Evolutionary conservation across 2,329 filamentous ascomycete species (phyloP).

Genomic region (Cadophora sp.): DNA sequence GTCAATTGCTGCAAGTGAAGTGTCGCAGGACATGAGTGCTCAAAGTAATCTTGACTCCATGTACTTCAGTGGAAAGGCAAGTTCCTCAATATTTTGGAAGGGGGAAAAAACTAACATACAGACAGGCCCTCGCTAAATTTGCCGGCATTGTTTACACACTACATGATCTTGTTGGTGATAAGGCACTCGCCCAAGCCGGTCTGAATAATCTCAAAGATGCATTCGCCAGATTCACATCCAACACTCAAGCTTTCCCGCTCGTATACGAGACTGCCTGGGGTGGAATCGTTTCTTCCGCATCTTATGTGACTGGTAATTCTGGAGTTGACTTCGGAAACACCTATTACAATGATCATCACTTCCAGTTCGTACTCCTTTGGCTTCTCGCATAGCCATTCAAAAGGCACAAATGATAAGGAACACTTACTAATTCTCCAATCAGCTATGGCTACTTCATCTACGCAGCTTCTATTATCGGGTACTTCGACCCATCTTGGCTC

Average conservation of each 20-base stretch:
- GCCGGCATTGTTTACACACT: constrained; percentile 71
- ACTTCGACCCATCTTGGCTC: constrained; percentile 80
- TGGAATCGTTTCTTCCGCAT: constrained; percentile 78
- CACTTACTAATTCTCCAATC: background rate
- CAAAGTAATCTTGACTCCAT: constrained; percentile 83
- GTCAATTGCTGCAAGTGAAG: constrained; percentile 71
- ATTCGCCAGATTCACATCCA: constrained; percentile 70
- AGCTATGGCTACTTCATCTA: constrained; percentile 88
- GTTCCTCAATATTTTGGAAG: constrained; percentile 20
- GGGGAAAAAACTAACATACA: constrained; percentile 36
- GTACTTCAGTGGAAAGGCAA: constrained; percentile 89
- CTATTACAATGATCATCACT: constrained; percentile 79
- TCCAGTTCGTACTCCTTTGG: constrained; percentile 53
- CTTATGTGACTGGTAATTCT: constrained; percentile 71
- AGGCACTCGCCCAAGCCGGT: constrained; percentile 61
- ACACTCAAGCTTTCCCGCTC: constrained; percentile 71
- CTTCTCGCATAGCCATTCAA: background rate
- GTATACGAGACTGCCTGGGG: constrained; percentile 76
- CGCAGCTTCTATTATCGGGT: constrained; percentile 80
- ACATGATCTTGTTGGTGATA: constrained; percentile 67
- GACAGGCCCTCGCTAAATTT: constrained; percentile 75
- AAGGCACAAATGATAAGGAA: background rate
- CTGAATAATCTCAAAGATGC: constrained; percentile 68
- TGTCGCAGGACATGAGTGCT: constrained; percentile 75
- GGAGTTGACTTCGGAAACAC: constrained; percentile 89